phyloP scores from a whole-genome alignment of 164 flowering plant genomes.

The Vitis labrusca region DNA sequence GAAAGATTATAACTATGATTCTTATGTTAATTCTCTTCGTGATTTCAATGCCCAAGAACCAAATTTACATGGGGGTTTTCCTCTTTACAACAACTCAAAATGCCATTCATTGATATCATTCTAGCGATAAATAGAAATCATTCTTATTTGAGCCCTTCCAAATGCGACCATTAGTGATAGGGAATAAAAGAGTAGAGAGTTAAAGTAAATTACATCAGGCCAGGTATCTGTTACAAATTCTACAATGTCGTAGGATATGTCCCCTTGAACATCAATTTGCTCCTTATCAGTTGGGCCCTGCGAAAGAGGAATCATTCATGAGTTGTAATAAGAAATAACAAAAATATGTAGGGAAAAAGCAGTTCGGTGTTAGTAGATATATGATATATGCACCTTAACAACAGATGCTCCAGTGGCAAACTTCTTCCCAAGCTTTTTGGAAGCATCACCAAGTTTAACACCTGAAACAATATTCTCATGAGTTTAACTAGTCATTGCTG shows the following conservation, averaged over 20 bases:
- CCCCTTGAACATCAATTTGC: constrained; percentile 98
- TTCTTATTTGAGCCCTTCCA: background rate
- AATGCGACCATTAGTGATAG: background rate
- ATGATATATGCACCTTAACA: constrained; percentile 63
- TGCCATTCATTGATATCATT: background rate
- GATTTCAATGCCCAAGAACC: background rate
- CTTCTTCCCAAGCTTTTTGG: constrained; percentile 97
- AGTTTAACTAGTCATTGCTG: no score
- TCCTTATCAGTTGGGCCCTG: constrained; percentile 98
- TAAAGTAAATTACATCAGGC: constrained; percentile 69
- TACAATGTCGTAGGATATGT: constrained; percentile 82
- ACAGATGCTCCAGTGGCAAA: constrained; percentile 99
- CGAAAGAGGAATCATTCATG: constrained; percentile 12
- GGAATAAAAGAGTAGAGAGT: background rate
- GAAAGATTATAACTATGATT: background rate
- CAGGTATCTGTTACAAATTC: constrained; percentile 91
- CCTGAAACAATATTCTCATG: constrained; percentile 42
- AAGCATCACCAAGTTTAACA: constrained; percentile 92
- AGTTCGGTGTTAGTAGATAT: background rate
- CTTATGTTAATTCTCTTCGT: background rate
- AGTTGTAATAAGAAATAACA: background rate
- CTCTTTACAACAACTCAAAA: no score
- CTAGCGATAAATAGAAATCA: background rate
- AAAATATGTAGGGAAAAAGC: background rate
- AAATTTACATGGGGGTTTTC: no score